phyloP scores from a whole-genome alignment of 2,329 filamentous ascomycete species.

The Gliomastix tumulicola region DNA sequence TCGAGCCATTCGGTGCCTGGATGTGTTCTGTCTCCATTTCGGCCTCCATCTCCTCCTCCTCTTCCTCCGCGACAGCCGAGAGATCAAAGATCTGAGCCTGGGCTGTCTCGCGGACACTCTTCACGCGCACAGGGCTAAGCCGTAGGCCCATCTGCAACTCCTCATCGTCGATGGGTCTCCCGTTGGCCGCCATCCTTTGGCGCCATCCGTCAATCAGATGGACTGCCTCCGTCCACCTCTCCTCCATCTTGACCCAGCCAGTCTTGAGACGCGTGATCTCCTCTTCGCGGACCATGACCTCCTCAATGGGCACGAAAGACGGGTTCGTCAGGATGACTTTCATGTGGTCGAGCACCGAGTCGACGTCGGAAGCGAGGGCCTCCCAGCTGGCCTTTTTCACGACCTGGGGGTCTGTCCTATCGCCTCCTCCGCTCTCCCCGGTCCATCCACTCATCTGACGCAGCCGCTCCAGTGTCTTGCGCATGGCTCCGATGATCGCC shows the following conservation, averaged over 20 bases:
- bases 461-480: slow-evolving; percentile 64
- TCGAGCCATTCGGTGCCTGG: too few species aligned
- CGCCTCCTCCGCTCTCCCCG: slow-evolving; percentile 18
- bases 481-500: slow-evolving; percentile 63
- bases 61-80: slow-evolving; percentile 40
- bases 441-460: slow-evolving; percentile 59
- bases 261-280: slow-evolving; percentile 78
- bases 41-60: slow-evolving; percentile 21
- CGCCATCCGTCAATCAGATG: slow-evolving; percentile 90
- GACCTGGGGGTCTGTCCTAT: slow-evolving; percentile 20
- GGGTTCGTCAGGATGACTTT: slow-evolving; percentile 85
- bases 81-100: slow-evolving; percentile 29
- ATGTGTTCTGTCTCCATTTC: slow-evolving; percentile 20
- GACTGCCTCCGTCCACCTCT: slow-evolving; percentile 82
- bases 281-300: slow-evolving; percentile 86
- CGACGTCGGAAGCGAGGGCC: slow-evolving; percentile 69
- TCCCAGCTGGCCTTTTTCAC: slow-evolving; percentile 37
- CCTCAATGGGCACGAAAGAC: slow-evolving; percentile 91
- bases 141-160: slow-evolving; percentile 63
- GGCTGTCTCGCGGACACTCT: slow-evolving; percentile 40
- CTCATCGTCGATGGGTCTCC: slow-evolving; percentile 62
- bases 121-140: slow-evolving; percentile 51
- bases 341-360: slow-evolving; percentile 72
- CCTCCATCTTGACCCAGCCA: slow-evolving; percentile 92
- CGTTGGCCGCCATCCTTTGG: slow-evolving; percentile 66